Percentiles rank a stretch among this genome's conserved stretches.
phyloP scores from a whole-genome alignment of 192 early-diverging fungal genomes.

The Backusella morwellensis region DNA sequence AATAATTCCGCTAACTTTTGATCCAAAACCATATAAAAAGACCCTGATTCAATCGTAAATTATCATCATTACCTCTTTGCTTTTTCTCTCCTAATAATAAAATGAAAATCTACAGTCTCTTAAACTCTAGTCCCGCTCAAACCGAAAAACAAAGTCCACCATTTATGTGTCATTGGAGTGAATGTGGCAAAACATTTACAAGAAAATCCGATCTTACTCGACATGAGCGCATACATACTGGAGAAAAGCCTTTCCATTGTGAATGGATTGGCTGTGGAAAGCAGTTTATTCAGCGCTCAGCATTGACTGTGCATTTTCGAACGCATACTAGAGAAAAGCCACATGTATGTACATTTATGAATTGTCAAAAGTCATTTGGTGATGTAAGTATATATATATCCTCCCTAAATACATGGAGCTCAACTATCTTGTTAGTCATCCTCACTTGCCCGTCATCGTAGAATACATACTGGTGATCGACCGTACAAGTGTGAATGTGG shows the following conservation, averaged over 20 bases:
- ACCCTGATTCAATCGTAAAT: neutral
- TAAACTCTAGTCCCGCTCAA: neutral
- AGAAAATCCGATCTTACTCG: neutral
- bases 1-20: neutral
- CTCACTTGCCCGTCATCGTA: constrained; percentile 59
- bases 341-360: neutral
- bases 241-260: constrained; percentile 47
- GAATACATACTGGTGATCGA: constrained; percentile 72
- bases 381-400: neutral
- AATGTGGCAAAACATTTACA: neutral
- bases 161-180: neutral
- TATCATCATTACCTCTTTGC: no score
- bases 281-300: constrained; percentile 65
- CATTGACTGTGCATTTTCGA: constrained; percentile 21
- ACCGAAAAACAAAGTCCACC: neutral
- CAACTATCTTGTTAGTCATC: neutral
- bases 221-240: neutral
- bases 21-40: neutral
- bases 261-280: constrained; percentile 60
- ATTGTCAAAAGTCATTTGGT: neutral
- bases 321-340: neutral
- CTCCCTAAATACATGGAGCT: no score
- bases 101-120: neutral
- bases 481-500: constrained; percentile 67
- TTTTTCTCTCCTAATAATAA: neutral